Evolutionary conservation across 768 basidiomycete species (phyloP).

Genomic region (Crepidotus variabilis): DNA sequence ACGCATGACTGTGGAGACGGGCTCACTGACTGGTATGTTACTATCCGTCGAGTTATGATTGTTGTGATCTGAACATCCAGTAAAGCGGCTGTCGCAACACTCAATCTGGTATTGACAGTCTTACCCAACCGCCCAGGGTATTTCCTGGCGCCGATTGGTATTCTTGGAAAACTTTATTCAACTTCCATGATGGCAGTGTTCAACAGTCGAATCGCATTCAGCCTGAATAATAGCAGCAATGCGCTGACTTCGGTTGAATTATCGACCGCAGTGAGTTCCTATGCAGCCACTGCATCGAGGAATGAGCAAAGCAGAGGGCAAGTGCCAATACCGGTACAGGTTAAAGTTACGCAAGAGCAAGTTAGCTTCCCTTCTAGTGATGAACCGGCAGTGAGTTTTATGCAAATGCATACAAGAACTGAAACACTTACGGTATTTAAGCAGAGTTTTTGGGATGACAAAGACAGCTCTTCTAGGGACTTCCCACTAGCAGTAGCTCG

Average conservation of each 20-base stretch:
- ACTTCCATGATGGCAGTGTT: constrained; percentile 16
- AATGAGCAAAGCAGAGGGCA: neutral
- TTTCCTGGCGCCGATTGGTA: constrained; percentile 5
- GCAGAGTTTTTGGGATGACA: neutral
- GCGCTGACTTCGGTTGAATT: neutral
- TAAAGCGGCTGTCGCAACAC: constrained; percentile 8
- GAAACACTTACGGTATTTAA: neutral
- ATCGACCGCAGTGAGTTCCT: neutral
- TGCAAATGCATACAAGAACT: neutral
- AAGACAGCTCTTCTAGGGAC: neutral
- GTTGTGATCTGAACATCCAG: neutral
- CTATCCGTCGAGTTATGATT: too few species aligned
- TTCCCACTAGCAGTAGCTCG: neutral
- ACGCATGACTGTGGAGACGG: neutral
- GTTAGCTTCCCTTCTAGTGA: neutral
- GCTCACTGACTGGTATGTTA: constrained; percentile 2
- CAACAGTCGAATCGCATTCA: constrained; percentile 10
- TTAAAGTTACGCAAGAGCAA: neutral
- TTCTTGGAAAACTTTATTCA: constrained; percentile 14
- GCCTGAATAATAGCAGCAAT: neutral
- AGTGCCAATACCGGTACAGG: neutral
- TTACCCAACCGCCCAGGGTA: constrained; percentile 5
- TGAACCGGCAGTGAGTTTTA: neutral
- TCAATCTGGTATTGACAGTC: constrained; percentile 9
- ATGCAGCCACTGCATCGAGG: neutral